Evolutionary conservation across 1,284 basidiomycete species (phyloP), one percentile per base, ranked within the genome.

Genomic region (Amylostereum areolatum): DNA sequence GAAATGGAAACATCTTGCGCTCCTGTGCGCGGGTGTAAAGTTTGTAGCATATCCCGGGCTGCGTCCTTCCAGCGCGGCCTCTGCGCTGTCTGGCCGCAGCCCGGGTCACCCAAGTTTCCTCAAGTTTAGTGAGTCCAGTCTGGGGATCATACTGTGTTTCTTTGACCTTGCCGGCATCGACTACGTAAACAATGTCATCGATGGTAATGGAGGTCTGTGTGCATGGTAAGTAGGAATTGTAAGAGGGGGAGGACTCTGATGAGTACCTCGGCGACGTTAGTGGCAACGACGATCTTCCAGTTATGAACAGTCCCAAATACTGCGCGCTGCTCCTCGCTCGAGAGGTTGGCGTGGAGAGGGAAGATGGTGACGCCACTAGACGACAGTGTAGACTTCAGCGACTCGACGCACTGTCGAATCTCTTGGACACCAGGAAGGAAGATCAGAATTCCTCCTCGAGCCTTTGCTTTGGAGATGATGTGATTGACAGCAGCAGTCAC

Each of bases 121-220:
- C 78, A 28, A 97, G 70, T 45, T 77, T 73, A 31, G 91, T 89
- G 57, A 97, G 70, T 29, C 89, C 83, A 7, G 75, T 81, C 39
- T 86, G 84, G 0, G 85, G 70, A 59, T 95, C 91, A 62, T 88
- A 94, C 52, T 81, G 80, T 3, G 81, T 92, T 69, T 97, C 92
- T 67, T 97, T 97, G 61, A 93, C 92, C 62, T 85, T 87, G 1
- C 95, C 95, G 0, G 81, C 72, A 58, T 94, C 92, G 36, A 96
- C 78, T 12, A 95, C 92, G 59, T 88, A 92, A 31, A 89, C 75
- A 29, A 95, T 79, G 57, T 95, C 92, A 58, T 94, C 89, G 54
- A 97, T 96, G 1, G 94, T 97, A 55, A 97, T 93, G 3, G 90
- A 94, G 1, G 94, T 97, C 80, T 97, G 71, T 7, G 41, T 64